Base-by-base conservation (phyloP, 306 rosid genomes). In the cucumber (Cucumis sativus) region DNA sequence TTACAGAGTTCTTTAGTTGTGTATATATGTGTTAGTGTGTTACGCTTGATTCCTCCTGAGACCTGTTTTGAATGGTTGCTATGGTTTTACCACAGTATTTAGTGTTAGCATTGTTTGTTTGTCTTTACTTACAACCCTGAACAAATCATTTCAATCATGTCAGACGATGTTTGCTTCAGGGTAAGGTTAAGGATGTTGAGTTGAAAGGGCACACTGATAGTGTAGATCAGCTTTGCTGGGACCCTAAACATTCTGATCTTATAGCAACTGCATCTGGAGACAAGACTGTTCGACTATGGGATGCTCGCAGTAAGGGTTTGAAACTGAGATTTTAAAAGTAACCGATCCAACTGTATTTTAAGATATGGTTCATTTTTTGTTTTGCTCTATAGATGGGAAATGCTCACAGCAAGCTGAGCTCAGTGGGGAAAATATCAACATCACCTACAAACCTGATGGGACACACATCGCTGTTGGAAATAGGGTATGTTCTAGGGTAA, bases 151-250 rank as follows among this genome's bases (percentile, higher is more conserved):
- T 68, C 74, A 43, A 68, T 68, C 74, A 68, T 43, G 35, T 41
- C 58, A 37, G 41, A 60, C 35, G 63, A 52, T 77, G 75, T 23
- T 64, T 66, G 21, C 82, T 80, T 51, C 86, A 94, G 98, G 92
- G 91, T 60, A 92, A 94, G 81, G 87, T 86, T 21, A 94, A 94
- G 81, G 97, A 92, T 80, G 85, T 90, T 79, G 98, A 94, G 79
- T 83, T 94, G 88, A 94, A 90, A 88, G 98, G 98, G 30, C 98
- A 95, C 81, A 89, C 97, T 43, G 98, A 95, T 84, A 95, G 98
- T 81, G 98, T 95, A 82, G 98, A 95, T 89, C 98, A 92, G 88
- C 90, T 95, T 71, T 95, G 98, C 75, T 95, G 98, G 98, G 98
- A 95, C 77, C 98, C 97, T 68, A 95, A 92, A 67, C 98, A 95